phyloP scores from a whole-genome alignment of 805 yeast genomes.

The Blastobotrys parvus region DNA sequence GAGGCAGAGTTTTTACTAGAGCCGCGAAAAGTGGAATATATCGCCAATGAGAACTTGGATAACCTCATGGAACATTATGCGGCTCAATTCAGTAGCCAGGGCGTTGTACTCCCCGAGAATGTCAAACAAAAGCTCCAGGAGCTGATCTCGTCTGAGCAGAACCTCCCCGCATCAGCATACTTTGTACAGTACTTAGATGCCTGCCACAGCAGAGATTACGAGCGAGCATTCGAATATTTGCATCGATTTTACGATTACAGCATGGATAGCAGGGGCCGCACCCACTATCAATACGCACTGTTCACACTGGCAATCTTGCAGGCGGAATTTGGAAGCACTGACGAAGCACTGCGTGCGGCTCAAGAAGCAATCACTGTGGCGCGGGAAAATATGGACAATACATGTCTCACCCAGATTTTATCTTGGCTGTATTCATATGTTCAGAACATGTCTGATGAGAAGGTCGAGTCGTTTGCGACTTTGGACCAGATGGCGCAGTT shows the following conservation, averaged over 20 bases:
- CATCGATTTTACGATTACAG: conserved; percentile 64
- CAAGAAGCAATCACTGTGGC: conserved; percentile 86
- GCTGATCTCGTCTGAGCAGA: conserved; percentile 29
- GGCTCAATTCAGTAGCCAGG: conserved; percentile 38
- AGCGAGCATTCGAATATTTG: conserved; percentile 42
- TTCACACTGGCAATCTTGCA: conserved; percentile 65
- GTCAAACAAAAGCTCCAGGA: conserved; percentile 31
- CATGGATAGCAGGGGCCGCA: conserved; percentile 55
- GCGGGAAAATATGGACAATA: conserved; percentile 69
- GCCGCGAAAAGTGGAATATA: neutral
- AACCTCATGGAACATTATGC: conserved; percentile 43
- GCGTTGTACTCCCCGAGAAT: conserved; percentile 36
- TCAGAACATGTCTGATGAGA: neutral
- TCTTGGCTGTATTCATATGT: conserved; percentile 33
- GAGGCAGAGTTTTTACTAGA: neutral
- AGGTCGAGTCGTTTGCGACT: conserved; percentile 40
- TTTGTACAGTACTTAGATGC: conserved; percentile 55
- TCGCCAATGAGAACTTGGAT: conserved; percentile 13
- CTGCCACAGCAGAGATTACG: conserved; percentile 53
- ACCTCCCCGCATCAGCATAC: conserved; percentile 38
- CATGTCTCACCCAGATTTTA: conserved; percentile 61
- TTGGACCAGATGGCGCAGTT: conserved; percentile 62
- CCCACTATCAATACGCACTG: conserved; percentile 69
- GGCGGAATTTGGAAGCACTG: conserved; percentile 55
- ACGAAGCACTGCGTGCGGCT: conserved; percentile 67